phyloP scores from a whole-genome alignment of 371 early-diverging fungal species.

The Rhizopus delemar region DNA sequence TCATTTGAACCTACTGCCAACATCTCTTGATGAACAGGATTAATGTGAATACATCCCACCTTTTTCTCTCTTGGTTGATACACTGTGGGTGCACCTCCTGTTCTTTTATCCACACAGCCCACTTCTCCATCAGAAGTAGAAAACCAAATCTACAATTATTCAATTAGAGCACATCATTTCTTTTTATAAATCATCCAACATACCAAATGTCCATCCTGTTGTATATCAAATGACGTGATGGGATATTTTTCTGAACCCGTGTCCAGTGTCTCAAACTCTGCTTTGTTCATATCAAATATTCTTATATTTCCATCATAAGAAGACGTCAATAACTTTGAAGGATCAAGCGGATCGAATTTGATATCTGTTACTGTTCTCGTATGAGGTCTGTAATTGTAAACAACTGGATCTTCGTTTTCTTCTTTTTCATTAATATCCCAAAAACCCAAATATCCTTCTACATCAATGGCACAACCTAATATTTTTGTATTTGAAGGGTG shows the following conservation, averaged over 20 bases:
- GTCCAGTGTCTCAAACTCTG: constrained; percentile 54
- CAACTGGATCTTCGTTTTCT: constrained; percentile 50
- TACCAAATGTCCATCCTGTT: constrained; percentile 45
- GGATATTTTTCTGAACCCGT: constrained; percentile 28
- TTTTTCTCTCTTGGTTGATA: constrained; percentile 58
- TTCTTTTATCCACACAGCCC: constrained; percentile 56
- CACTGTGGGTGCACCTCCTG: constrained; percentile 10
- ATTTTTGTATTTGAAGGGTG: constrained; percentile 65
- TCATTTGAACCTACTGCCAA: constrained; percentile 71
- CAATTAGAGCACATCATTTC: not conserved
- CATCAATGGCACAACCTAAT: constrained; percentile 63
- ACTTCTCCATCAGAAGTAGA: constrained; percentile 64
- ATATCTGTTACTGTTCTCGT: constrained; percentile 55
- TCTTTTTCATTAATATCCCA: constrained; percentile 64
- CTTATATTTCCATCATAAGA: constrained; percentile 71
- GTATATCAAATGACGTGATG: constrained; percentile 49
- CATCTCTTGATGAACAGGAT: constrained; percentile 62
- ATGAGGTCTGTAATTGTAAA: constrained; percentile 64
- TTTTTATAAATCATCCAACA: not conserved
- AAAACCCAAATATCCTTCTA: constrained; percentile 64
- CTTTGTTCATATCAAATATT: constrained; percentile 62
- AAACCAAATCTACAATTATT: constrained; percentile 48
- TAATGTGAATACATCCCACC: constrained; percentile 70
- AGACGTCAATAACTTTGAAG: constrained; percentile 54
- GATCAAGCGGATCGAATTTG: constrained; percentile 53